Evolutionary conservation across 1,284 basidiomycete genomes (phyloP), one percentile per base, ranked within the genome.

Genomic region (Schizophyllum amplum): DNA sequence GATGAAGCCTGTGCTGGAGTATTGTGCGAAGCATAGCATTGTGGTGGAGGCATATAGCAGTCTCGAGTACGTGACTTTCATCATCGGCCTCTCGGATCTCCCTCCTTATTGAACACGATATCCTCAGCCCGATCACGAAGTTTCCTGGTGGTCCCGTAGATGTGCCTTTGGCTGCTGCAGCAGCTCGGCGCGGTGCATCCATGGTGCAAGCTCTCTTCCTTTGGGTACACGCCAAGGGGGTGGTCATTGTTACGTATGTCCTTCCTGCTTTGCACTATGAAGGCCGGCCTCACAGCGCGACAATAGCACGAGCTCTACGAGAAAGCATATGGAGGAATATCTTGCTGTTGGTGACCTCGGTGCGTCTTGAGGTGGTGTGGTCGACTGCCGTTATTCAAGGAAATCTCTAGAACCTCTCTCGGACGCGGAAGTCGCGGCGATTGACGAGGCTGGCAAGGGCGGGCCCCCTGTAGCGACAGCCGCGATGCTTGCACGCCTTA

Each of bases 61-160:
- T n/a, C 51, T 21, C 55, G 83, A 84, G 46, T 86, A 89, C 0
- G 78, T 92, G 51, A 91, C 11, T 42, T 4, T 17, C 33, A n/a
- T 42, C 17, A 17, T 9, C 33, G 33, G 3, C 33, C 11, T 3
- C 27, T 42, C 3, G 11, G 3, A 17, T 42, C 7, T 9, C 17
- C 33, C 17, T 9, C 11, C 17, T 9, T 4, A 17, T 42, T 9
- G n/a, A n/a, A n/a, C 87, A 0, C 75, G 69, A 27, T 42, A 9
- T 17, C 7, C 33, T 2, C 7, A 42, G 33, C 33, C 33, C 33
- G 13, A 42, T 42, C 11, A 42, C 33, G 33, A 42, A 42, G 72
- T 72, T 54, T 17, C 83, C 87, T 1, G 86, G 85, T 4, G 90
- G 90, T 2, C 83, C 88, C 0, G 81, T 92, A 17, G 87, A 90